Conservation (phyloP, 2,329 filamentous ascomycete species). For the Aureobasidium sp. region DNA sequence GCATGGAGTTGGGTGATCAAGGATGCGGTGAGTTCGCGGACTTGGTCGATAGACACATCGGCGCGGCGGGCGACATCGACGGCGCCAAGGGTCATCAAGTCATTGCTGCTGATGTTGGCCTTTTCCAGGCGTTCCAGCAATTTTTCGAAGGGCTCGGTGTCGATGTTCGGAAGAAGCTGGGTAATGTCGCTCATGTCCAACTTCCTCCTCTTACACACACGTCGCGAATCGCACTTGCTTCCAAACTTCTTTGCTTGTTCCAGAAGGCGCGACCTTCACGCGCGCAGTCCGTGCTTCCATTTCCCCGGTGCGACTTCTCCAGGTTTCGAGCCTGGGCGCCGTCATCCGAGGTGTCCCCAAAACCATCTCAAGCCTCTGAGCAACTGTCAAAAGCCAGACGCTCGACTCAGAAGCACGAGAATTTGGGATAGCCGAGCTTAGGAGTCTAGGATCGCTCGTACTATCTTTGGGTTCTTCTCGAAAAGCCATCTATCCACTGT, state of each 20-base stretch:
- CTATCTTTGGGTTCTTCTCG: background rate
- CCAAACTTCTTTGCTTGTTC: background rate
- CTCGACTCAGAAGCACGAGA: background rate
- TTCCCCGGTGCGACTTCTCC: conserved; percentile 6
- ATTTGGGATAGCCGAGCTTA: background rate
- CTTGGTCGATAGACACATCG: conserved; percentile 68
- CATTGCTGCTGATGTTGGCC: conserved; percentile 66
- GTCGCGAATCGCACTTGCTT: background rate
- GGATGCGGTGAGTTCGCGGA: conserved; percentile 63
- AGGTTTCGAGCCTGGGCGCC: background rate
- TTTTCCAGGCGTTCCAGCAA: conserved; percentile 74
- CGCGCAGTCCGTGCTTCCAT: background rate
- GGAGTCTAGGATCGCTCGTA: background rate
- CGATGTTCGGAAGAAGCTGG: conserved; percentile 72
- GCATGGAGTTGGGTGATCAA: conserved; percentile 59
- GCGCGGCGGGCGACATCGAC: conserved; percentile 80
- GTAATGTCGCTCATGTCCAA: conserved; percentile 73
- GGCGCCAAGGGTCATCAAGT: conserved; percentile 76
- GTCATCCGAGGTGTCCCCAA: conserved; percentile 5
- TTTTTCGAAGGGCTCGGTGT: conserved; percentile 59
- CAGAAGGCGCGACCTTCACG: background rate
- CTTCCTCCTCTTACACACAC: conserved; percentile 42
- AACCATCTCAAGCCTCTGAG: background rate
- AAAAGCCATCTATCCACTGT: background rate
- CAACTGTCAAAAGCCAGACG: background rate